Conservation (phyloP, 2,329 filamentous ascomycete genomes). For the Fusarium sp. region DNA sequence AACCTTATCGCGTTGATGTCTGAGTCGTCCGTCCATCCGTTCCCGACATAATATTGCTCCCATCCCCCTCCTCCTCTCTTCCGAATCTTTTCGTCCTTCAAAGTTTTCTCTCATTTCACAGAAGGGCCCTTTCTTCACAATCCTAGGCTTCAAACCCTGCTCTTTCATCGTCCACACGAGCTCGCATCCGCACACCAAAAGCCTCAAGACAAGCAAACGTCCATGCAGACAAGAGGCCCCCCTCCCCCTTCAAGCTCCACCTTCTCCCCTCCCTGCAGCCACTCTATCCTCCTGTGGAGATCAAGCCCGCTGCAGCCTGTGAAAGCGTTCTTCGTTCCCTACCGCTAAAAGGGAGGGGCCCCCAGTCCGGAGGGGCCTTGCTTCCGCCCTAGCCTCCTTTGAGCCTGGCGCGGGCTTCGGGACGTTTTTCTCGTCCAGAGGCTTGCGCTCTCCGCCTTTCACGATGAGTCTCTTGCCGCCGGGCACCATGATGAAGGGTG, state of each 20-base stretch:
- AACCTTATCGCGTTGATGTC: constrained; percentile 32
- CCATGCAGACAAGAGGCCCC: constrained; percentile 35
- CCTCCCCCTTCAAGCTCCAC: constrained; percentile 23
- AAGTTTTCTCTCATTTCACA: neutral
- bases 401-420: constrained; percentile 36
- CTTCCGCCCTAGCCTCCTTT: constrained; percentile 27
- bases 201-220: constrained; percentile 28
- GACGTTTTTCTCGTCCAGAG: constrained; percentile 44
- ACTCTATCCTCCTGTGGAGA: constrained; percentile 46
- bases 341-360: constrained; percentile 25
- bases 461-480: constrained; percentile 58
- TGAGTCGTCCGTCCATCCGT: constrained; percentile 13
- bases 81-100: neutral
- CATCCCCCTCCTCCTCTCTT: neutral
- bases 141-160: constrained; percentile 11
- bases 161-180: neutral
- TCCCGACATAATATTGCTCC: neutral
- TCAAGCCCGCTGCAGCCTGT: constrained; percentile 30
- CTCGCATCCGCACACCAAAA: constrained; percentile 9
- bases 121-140: constrained; percentile 1
- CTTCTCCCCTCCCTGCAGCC: constrained; percentile 44
- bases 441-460: constrained; percentile 55
- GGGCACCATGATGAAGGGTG: constrained; percentile 44
- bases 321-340: constrained; percentile 23
- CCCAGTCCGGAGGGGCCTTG: constrained; percentile 16